Conservation (phyloP, 208 protist species). For the Acanthamoeba healyi region DNA sequence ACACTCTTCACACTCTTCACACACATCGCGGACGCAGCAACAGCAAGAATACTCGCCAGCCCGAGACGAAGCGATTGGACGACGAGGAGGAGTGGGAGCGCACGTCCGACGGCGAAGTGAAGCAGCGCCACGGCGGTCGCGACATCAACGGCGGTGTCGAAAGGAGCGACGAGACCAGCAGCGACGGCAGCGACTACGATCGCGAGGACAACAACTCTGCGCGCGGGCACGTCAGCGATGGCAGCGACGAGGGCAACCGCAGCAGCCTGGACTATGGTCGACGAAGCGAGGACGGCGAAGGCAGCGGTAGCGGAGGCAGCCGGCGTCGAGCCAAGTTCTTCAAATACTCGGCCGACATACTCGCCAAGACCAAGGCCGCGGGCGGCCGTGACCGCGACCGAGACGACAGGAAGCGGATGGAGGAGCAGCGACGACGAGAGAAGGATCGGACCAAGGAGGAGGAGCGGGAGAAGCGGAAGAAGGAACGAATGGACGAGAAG, state of each 20-base stretch:
- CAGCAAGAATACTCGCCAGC: neutral
- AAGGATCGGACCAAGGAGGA: neutral
- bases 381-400: too few species aligned
- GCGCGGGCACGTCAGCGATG: neutral
- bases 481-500: constrained; percentile 21
- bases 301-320: neutral
- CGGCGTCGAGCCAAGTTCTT: constrained; percentile 13
- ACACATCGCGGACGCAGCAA: neutral
- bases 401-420: too few species aligned
- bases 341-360: constrained; percentile 7
- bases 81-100: constrained; percentile 24
- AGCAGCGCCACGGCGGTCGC: neutral
- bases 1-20: too few species aligned
- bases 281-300: neutral
- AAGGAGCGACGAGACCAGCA: neutral
- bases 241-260: neutral
- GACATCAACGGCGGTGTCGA: neutral
- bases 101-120: neutral
- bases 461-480: constrained; percentile 28
- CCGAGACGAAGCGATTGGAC: neutral
- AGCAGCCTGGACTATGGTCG: too few species aligned
- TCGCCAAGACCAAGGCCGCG: neutral
- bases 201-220: neutral
- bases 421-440: too few species aligned
- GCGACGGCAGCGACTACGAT: neutral